Base-by-base conservation (phyloP, 2,329 filamentous ascomycete genomes). In the Cyphellophora europaea region DNA sequence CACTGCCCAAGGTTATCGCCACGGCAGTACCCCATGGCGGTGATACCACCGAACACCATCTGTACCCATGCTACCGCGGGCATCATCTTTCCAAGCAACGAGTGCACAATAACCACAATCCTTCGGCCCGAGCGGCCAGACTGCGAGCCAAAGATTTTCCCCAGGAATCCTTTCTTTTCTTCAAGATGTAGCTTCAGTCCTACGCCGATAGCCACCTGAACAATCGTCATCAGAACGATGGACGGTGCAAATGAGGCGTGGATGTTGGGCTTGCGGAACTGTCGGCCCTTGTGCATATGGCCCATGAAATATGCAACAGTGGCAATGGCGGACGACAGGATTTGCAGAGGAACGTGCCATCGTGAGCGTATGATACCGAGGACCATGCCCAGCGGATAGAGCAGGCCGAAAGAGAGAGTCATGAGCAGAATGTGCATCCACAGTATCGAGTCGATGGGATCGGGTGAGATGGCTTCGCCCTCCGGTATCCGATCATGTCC, bases 361-460 rank as follows among this genome's bases (percentile, higher is more conserved):
- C 84, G 77, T 41, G 81, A 93, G 43, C 85, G 86, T 46, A 82
- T 77, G 40, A 98, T 88, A 40, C 89, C 89, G 12, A 95, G 67
- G 27, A 96, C 87, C 89, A 98, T 96, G 50, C 91, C 91, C 11
- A 85, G 71, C 8, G 91, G 91, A 53, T 94, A 96, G 40, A 96
- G 74, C 49, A 98, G 70, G 42, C 91, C 91, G 67, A 93, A 96
- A 38, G 87, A 77, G 39, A 91, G 54, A 57, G 79, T 81, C 70
- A 94, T 88, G 30, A 93, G 61, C 41, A 94, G 71, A 53, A 98
- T 96, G 62, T 98, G 91, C 49, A 81, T 71, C 91, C 91, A 98
- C 74, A 98, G 62, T 51, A 78, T 85, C 27, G 79, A 72, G 58
- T 96, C 91, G 49, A 89, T 71, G 2, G 84, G 83, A 19, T 89